Conservation (phyloP, 257 asterid genomes). For the Solanum rostratum region DNA sequence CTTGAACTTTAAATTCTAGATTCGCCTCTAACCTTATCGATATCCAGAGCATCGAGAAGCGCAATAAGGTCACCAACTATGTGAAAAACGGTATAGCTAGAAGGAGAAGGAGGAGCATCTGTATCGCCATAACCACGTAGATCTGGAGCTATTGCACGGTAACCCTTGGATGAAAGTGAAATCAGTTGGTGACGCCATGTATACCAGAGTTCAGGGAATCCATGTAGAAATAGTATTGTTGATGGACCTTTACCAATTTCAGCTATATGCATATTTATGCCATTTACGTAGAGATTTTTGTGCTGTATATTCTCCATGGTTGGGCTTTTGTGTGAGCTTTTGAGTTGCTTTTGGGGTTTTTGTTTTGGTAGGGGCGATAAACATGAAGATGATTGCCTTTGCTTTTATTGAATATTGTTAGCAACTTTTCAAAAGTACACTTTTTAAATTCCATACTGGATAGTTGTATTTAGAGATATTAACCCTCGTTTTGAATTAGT, state of each 20-base stretch:
- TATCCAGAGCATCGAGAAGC: constrained; percentile 39
- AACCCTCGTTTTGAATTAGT: too few species aligned
- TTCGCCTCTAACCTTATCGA: constrained; percentile 20
- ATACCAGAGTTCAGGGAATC: constrained; percentile 99
- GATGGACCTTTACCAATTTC: constrained; percentile 69
- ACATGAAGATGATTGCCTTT: too few species aligned
- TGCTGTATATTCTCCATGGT: constrained; percentile 69
- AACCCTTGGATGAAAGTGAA: constrained; percentile 61
- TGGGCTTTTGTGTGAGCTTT: neutral
- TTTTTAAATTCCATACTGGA: too few species aligned
- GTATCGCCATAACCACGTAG: constrained; percentile 93
- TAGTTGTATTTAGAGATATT: too few species aligned
- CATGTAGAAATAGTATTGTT: constrained; percentile 72
- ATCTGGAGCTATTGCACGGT: constrained; percentile 83
- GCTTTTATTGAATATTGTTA: too few species aligned
- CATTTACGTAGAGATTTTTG: constrained; percentile 39
- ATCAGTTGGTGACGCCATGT: constrained; percentile 96
- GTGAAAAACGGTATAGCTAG: constrained; percentile 70
- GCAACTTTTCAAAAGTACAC: too few species aligned
- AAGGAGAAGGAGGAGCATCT: constrained; percentile 57
- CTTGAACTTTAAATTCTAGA: neutral
- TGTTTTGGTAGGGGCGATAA: neutral
- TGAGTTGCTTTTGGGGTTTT: neutral
- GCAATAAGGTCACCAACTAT: constrained; percentile 70
- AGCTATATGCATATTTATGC: constrained; percentile 80